Evolutionary conservation across 1,139 yeast genomes (phyloP).

Genomic region (Kurtzmaniella natalensis): DNA sequence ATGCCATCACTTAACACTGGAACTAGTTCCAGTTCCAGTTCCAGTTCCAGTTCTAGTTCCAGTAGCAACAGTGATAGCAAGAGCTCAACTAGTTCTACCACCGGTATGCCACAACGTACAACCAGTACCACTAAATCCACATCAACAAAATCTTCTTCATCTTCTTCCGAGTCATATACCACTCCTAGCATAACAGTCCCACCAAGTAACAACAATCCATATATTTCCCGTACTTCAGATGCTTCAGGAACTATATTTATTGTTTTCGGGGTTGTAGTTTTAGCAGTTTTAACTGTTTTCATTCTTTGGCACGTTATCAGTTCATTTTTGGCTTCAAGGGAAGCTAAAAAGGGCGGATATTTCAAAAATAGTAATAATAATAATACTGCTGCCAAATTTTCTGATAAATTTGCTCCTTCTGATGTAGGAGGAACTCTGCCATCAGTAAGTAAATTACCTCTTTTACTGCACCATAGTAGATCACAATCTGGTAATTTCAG

Average conservation of each 20-base stretch:
- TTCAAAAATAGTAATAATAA: not conserved
- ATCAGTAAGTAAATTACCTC: constrained; percentile 34
- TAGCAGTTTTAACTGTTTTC: constrained; percentile 47
- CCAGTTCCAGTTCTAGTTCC: not conserved
- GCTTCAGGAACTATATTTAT: constrained; percentile 80
- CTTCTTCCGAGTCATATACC: constrained; percentile 21
- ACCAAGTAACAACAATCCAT: constrained; percentile 55
- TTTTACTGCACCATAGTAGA: constrained; percentile 23
- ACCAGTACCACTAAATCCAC: constrained; percentile 2
- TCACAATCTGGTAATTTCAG: constrained; percentile 16
- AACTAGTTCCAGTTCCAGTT: too few relatives aligned
- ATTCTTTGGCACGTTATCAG: constrained; percentile 34
- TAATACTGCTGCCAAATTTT: not conserved
- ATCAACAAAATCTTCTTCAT: constrained; percentile 3
- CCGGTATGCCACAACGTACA: constrained; percentile 3
- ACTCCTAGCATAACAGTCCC: constrained; percentile 68
- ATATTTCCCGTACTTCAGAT: constrained; percentile 42
- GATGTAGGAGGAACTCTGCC: constrained; percentile 10
- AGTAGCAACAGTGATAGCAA: not conserved
- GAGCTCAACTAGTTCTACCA: not conserved
- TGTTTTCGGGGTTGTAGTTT: constrained; percentile 68
- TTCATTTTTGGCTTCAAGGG: constrained; percentile 34
- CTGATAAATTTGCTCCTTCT: not conserved
- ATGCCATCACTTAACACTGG: too few relatives aligned
- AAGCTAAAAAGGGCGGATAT: constrained; percentile 29